phyloP scores from a whole-genome alignment of 1,284 basidiomycete species.

The Microstroma glucosiphilum region DNA sequence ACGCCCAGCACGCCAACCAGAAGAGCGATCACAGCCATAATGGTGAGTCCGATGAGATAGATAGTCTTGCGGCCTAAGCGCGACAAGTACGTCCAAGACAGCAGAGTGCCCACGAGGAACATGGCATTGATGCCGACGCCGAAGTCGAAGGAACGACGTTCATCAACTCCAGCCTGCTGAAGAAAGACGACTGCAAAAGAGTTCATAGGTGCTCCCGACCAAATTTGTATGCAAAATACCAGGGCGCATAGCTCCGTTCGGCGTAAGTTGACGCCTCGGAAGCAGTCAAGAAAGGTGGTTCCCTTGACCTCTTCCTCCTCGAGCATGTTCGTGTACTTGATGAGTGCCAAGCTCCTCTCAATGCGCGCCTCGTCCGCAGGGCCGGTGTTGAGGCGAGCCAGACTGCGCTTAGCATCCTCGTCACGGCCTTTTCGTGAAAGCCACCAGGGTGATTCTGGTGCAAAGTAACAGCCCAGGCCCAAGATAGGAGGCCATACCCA shows the following conservation, averaged over 20 bases:
- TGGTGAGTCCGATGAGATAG: constrained; percentile 11
- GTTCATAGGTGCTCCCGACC: constrained; percentile 11
- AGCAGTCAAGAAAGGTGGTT: constrained; percentile 53
- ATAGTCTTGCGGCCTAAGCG: constrained; percentile 15
- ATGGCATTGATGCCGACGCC: constrained; percentile 11
- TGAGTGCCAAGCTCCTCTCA: constrained; percentile 54
- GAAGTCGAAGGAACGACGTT: constrained; percentile 7
- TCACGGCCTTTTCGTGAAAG: constrained; percentile 53
- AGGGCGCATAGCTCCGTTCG: constrained; percentile 51
- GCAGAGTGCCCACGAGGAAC: constrained; percentile 13
- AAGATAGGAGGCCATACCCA: constrained; percentile 52
- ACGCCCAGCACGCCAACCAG: constrained; percentile 14
- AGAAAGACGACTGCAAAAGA: constrained; percentile 13
- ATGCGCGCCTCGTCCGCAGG: constrained; percentile 50
- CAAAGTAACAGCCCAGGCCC: constrained; percentile 45
- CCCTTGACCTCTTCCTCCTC: constrained; percentile 51
- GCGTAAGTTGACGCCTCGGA: constrained; percentile 53
- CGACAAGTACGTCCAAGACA: constrained; percentile 4
- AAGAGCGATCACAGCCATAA: constrained; percentile 5
- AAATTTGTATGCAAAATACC: constrained; percentile 21
- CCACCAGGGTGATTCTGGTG: constrained; percentile 54
- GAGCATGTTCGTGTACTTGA: constrained; percentile 53
- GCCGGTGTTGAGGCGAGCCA: constrained; percentile 50
- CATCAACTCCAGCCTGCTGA: constrained; percentile 10
- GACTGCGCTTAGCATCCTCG: constrained; percentile 53